phyloP scores from a whole-genome alignment of 352 stramenopile genomes.

The Phytophthora citrophthora region DNA sequence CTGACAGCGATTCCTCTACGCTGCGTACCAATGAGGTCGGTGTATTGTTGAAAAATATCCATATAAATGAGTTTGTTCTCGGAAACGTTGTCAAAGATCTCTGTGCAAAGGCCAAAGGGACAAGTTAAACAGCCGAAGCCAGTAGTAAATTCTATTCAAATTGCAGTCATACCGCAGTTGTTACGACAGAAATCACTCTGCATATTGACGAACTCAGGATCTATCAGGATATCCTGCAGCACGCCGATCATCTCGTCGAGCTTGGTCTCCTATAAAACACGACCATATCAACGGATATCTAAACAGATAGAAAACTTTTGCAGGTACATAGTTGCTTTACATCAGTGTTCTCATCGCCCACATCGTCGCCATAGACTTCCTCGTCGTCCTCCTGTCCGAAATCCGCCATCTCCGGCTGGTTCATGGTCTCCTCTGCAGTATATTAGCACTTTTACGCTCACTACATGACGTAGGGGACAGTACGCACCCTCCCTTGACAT shows the following conservation, averaged over 20 bases:
- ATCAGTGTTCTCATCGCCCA: conserved; percentile 72
- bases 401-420: conserved; percentile 64
- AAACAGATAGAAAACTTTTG: background rate
- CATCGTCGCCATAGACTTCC: conserved; percentile 70
- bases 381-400: conserved; percentile 46
- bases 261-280: conserved; percentile 50
- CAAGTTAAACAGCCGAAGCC: background rate
- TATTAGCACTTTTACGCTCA: conserved; percentile 5
- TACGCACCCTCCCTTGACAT: conserved; percentile 26
- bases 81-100: conserved; percentile 84
- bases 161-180: conserved; percentile 65
- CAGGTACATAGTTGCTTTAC: conserved; percentile 13
- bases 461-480: background rate
- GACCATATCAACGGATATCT: background rate
- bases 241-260: conserved; percentile 86
- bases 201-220: conserved; percentile 79
- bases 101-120: conserved; percentile 37
- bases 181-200: conserved; percentile 81
- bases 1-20: background rate
- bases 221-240: conserved; percentile 81
- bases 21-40: conserved; percentile 70
- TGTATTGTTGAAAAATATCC: conserved; percentile 82
- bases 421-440: conserved; percentile 26
- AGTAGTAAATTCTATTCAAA: background rate
- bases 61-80: conserved; percentile 90